Base-by-base conservation (phyloP, 805 yeast species). In the Saccharomycopsis synnaedendra region DNA sequence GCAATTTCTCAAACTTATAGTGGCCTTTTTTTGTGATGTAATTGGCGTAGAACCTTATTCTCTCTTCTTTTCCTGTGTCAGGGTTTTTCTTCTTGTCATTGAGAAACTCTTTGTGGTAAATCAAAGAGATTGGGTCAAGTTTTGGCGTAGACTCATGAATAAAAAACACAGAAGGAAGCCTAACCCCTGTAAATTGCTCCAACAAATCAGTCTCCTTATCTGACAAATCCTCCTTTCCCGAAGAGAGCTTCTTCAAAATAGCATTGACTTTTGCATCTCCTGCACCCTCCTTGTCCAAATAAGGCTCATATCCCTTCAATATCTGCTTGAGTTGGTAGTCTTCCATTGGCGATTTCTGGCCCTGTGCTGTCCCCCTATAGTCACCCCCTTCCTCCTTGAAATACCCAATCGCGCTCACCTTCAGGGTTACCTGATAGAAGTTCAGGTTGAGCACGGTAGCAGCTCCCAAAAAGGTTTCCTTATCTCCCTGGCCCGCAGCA, bases 401-500 rank as follows among this genome's bases (percentile, higher is more conserved):
- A 54, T 66, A 61, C 6, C 76, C 76, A 43, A 66, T 60, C 2
- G 70, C 60, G 6, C 59, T 58, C 0, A 69, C 65, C 31, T 60
- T 58, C 1, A 63, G 56, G 47, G 63, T 61, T 4, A 75, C 72
- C 60, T 81, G 88, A 58, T 72, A 76, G 59, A 69, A 78, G 3
- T 75, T 70, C 45, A 66, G 62, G 0, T 61, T 54, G 57, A 75
- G 57, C 1, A 65, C 79, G 46, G 71, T 68, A 3, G 88, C 85
- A 1, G 86, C 88, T 6, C 82, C 76, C 38, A 78, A 72, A 55
- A 80, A 82, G 0, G 90, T 81, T 57, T 83, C 90, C 58, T 83
- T 83, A 58, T 83, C 90, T 45, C 90, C 89, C 65, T 82, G 84
- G 31, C 90, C 90, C 1, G 86, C 79, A 30, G 77, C 69, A 3